Evolutionary conservation across 768 basidiomycete species (phyloP).

Genomic region (Lentinula sp.): DNA sequence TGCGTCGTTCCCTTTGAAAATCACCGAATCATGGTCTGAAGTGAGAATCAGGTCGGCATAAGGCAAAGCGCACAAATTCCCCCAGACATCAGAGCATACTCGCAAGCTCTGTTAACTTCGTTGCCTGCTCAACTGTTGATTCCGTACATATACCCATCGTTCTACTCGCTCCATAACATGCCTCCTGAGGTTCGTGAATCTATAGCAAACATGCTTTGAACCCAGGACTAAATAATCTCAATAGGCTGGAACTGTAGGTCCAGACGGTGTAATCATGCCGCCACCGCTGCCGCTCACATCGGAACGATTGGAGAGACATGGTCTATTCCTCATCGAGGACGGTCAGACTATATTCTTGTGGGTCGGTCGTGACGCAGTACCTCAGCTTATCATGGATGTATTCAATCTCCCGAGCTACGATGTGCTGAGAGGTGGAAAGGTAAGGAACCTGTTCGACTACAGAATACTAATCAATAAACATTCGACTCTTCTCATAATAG

Average conservation of each 20-base stretch:
- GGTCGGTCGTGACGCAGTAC: constrained; percentile 98
- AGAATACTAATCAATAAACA: background rate
- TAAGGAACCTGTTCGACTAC: constrained; percentile 22
- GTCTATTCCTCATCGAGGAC: constrained; percentile 95
- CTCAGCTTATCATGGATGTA: constrained; percentile 89
- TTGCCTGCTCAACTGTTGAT: constrained; percentile 87
- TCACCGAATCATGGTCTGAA: background rate
- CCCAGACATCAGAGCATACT: constrained; percentile 92
- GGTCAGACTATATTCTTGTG: constrained; percentile 97
- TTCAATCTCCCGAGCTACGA: constrained; percentile 89
- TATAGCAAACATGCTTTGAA: background rate
- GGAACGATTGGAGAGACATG: constrained; percentile 93
- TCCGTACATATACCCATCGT: constrained; percentile 91
- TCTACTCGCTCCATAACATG: constrained; percentile 98
- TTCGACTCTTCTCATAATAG: constrained; percentile 32
- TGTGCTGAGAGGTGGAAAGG: constrained; percentile 91
- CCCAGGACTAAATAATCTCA: background rate
- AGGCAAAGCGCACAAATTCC: constrained; percentile 97
- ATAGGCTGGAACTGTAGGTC: constrained; percentile 87
- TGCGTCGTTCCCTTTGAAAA: constrained; percentile 24
- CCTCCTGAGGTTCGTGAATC: constrained; percentile 62
- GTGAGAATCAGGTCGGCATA: constrained; percentile 66
- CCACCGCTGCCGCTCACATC: constrained; percentile 85
- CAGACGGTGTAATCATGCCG: constrained; percentile 78
- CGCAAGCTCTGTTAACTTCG: constrained; percentile 86